These are phyloP conservation scores for Spiromastix sp. DNA, from an alignment of 2,329 filamentous ascomycete species.

Conservation along the genomic window DNA sequence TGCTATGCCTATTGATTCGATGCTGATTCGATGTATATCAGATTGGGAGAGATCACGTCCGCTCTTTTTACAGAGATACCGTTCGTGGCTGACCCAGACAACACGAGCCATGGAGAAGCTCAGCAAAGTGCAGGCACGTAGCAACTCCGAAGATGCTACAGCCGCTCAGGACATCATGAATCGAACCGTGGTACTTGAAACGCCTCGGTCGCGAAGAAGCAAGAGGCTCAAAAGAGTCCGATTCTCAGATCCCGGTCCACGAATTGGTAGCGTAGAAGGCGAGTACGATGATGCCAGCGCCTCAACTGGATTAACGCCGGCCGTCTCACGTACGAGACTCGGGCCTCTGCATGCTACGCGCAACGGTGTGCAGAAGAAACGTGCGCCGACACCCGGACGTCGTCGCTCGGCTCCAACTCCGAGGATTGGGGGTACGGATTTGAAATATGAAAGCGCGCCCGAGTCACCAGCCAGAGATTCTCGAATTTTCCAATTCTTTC, in stretches of 20 bases:
- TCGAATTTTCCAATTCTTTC: slow-evolving; percentile 25
- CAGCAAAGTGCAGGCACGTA: background rate
- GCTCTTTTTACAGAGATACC: too few species aligned
- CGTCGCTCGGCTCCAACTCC: slow-evolving; percentile 27
- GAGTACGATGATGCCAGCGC: slow-evolving; percentile 2
- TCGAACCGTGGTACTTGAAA: too few species aligned
- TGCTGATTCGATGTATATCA: too few species aligned
- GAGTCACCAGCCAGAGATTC: too few species aligned
- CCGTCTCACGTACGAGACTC: slow-evolving; percentile 29
- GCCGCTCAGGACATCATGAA: too few species aligned
- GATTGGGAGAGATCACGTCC: too few species aligned
- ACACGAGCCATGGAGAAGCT: background rate
- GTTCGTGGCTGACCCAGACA: too few species aligned
- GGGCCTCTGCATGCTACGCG: slow-evolving; percentile 14
- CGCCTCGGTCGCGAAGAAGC: background rate
- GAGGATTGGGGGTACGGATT: slow-evolving; percentile 11
- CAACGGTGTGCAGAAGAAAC: slow-evolving; percentile 3
- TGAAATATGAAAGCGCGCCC: slow-evolving; percentile 3
- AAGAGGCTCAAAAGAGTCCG: slow-evolving; percentile 30
- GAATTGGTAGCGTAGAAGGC: slow-evolving; percentile 7
- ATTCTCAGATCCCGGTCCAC: slow-evolving; percentile 34
- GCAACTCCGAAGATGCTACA: background rate
- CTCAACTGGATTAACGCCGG: slow-evolving; percentile 37
- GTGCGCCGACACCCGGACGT: slow-evolving; percentile 14
- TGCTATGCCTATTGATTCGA: too few species aligned